phyloP scores from a whole-genome alignment of 352 stramenopile genomes.

The Chrysophaeum taylorii region DNA sequence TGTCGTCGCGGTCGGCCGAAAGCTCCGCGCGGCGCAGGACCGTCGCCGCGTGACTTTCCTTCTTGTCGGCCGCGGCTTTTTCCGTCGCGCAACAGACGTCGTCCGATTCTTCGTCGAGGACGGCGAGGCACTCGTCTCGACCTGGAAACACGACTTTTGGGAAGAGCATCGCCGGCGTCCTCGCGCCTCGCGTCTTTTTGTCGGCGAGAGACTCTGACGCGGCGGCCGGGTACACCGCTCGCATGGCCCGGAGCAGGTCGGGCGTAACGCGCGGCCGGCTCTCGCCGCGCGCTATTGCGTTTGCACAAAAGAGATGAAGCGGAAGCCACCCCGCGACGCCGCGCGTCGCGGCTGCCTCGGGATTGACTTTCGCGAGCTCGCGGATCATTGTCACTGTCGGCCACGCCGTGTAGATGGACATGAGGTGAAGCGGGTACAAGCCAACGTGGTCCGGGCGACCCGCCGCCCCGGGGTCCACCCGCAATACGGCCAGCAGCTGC shows the following conservation, averaged over 20 bases:
- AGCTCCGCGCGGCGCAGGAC: not conserved
- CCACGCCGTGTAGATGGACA: not conserved
- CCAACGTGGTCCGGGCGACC: not conserved
- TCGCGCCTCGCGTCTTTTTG: not conserved
- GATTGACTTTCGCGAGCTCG: not conserved
- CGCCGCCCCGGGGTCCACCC: not conserved
- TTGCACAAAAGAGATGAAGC: not conserved
- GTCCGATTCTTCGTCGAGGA: not conserved
- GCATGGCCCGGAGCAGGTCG: not conserved
- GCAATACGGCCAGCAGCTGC: not conserved
- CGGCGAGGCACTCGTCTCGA: not conserved
- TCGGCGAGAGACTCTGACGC: not conserved
- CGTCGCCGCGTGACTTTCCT: not conserved
- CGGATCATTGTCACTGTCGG: slow-evolving; percentile 6
- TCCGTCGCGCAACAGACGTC: not conserved
- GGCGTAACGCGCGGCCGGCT: not conserved
- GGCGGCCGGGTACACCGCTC: not conserved
- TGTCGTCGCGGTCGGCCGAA: not conserved
- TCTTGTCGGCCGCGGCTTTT: not conserved
- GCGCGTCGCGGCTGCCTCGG: not conserved
- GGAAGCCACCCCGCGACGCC: not conserved
- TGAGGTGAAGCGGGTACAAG: not conserved
- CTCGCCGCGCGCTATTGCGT: not conserved
- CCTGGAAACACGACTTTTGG: not conserved
- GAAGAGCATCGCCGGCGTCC: too few species aligned